Evolutionary conservation across 768 basidiomycete species (phyloP).

Genomic region (Boletus eberwhitei): DNA sequence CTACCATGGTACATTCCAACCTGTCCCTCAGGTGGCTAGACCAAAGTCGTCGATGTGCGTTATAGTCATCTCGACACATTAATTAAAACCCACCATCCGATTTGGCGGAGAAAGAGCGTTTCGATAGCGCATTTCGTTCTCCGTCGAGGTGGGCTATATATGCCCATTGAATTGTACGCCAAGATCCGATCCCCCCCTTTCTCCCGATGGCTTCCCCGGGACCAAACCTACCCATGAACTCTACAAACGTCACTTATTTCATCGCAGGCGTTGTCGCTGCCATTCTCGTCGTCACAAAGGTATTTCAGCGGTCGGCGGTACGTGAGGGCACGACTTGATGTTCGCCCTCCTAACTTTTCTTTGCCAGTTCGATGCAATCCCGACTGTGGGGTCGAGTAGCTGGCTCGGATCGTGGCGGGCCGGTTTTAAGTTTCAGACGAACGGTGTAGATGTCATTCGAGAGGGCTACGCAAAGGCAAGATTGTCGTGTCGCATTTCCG

Average conservation of each 20-base stretch:
- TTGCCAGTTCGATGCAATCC: constrained; percentile 19
- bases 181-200: background rate
- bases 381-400: constrained; percentile 26
- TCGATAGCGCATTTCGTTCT: background rate
- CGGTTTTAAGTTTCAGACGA: constrained; percentile 13
- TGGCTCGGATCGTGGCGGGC: constrained; percentile 29
- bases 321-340: background rate
- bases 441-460: constrained; percentile 7
- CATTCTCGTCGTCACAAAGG: background rate
- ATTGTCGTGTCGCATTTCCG: background rate
- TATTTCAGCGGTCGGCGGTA: background rate
- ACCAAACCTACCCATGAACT: background rate
- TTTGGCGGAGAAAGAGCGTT: background rate
- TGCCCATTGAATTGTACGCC: background rate
- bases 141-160: background rate
- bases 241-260: background rate
- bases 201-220: background rate
- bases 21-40: background rate
- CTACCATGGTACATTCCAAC: background rate
- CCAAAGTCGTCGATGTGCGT: no score
- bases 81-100: background rate
- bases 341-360: background rate
- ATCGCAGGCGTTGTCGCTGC: background rate
- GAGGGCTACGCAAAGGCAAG: background rate
- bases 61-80: background rate